Evolutionary conservation across 352 stramenopile genomes (phyloP), one percentile per base, ranked within the genome.

Genomic region (Globisporangium barbulae): DNA sequence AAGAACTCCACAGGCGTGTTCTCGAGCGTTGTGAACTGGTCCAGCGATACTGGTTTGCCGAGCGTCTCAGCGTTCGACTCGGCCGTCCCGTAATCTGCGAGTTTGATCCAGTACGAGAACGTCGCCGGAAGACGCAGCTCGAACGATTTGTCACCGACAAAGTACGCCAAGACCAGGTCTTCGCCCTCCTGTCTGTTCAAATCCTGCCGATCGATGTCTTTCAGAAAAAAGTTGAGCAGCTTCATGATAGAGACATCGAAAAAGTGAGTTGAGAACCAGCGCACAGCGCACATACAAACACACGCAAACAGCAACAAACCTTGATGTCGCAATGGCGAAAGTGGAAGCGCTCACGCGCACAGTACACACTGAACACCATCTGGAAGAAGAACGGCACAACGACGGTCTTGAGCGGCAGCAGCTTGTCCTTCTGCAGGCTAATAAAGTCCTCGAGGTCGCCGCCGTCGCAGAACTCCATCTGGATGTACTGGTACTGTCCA

Each of bases 321-420:
- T 99, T 99, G 42, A 99, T 81, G 76, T 99, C 98, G 71, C 98
- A 99, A 78, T 99, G 98, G 21, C 98, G 97, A 59, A 99, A 59
- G 31, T 89, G 81, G 63, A 97, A 95, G 22, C 84, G 84, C 53
- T 98, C 83, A 21, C 89, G 85, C 28, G 88, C 93, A 44, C 88
- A 90, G 70, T 98, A 97, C 21, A 99, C 70, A 33, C 95, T 76
- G 75, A 98, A 99, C 13, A 90, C 84, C 95, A 99, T 99, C 76
- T 99, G 97, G 67, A 99, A 99, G 35, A 99, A 90, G 60, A 98
- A 85, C 45, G 87, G 84, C 8, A 93, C 54, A 13, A 79, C 78
- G n/a, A 87, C 79, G 5, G 69, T 70, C 33, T 72, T 45, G 15
- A 89, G 53, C 13, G 82, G 84, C 45, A 92, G 68, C 41, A 79